Evolutionary conservation across 192 early-diverging fungal species (phyloP), one percentile per base, ranked within the genome.

Genomic region (Backusella australiensis): DNA sequence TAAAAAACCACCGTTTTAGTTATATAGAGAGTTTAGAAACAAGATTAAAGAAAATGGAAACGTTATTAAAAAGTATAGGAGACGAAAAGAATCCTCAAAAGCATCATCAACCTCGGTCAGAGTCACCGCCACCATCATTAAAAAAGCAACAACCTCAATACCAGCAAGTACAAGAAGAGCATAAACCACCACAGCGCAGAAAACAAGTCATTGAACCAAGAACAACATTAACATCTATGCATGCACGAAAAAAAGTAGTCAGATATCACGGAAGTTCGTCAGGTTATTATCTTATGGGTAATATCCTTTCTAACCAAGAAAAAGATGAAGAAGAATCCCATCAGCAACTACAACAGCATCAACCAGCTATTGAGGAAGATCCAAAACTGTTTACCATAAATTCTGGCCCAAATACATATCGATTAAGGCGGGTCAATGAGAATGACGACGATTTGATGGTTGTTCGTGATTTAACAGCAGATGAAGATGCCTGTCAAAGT

Each of bases 251-350:
- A 1, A 81, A 81, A 56, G 59, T 81, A 12, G 56, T 77, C 9
- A 72, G 80, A 65, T 81, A 75, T 23, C 73, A 74, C 8, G 80
- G 80, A 14, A 81, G 80, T 23, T 81, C 80, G 3, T 81, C 80
- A 19, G 80, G 80, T 26, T 71, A 71, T 44, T 81, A 81, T 66
- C 46, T 81, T n/a, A 69, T 81, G 39, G 69, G 69, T 11, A 65
- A 79, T 26, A 79, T 79, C 39, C 49, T 79, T 26, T 52, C 11
- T 26, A 15, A 34, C 15, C n/a, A 69, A 68, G 21, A 67, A 69
- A n/a, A 67, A 70, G 46, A 46, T 34, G 34, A 67, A 69, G n/a
- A 67, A 59, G 46, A 46, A 14, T 14, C 6, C 17, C 3, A 56
- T 1, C 29, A 59, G 26, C 72, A 59, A 14, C 15, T n/a, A 19